Conservation (phyloP, 1,284 basidiomycete genomes). For the Neotropicomus parvogracilis region DNA sequence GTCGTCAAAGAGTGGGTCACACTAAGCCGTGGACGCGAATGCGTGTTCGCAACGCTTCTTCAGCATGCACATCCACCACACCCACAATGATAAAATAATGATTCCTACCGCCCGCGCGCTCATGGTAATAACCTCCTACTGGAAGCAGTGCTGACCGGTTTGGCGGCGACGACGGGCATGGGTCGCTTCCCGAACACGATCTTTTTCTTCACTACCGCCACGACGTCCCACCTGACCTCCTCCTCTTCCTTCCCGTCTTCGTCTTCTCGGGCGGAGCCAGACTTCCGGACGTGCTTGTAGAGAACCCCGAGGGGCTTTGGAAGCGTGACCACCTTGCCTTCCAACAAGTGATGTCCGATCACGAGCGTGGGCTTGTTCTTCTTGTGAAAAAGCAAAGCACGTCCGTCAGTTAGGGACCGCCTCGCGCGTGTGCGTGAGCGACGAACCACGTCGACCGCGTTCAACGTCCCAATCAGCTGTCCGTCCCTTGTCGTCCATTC, state of each 20-base stretch:
- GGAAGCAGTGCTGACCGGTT: slow-evolving; percentile 24
- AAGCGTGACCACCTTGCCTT: slow-evolving; percentile 78
- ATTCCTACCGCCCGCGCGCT: no score
- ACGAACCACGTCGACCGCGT: slow-evolving; percentile 50
- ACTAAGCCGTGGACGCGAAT: no score
- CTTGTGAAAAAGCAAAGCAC: slow-evolving; percentile 35
- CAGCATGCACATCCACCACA: not conserved
- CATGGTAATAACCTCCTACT: slow-evolving; percentile 11
- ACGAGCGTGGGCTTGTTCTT: slow-evolving; percentile 76
- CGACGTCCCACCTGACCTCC: slow-evolving; percentile 42
- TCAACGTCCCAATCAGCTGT: slow-evolving; percentile 60
- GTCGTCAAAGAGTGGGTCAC: no score
- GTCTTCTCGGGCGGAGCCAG: not conserved
- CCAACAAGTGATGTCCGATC: slow-evolving; percentile 86
- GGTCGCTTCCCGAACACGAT: slow-evolving; percentile 75
- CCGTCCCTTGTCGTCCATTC: slow-evolving; percentile 48
- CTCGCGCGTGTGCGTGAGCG: not conserved
- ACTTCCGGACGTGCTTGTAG: slow-evolving; percentile 30
- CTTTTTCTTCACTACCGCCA: slow-evolving; percentile 69
- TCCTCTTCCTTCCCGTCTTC: not conserved
- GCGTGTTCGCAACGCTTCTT: no score
- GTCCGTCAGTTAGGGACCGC: slow-evolving; percentile 11
- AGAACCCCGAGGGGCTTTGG: slow-evolving; percentile 77
- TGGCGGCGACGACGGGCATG: slow-evolving; percentile 60
- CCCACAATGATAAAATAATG: no score